Base-by-base conservation (phyloP, 768 basidiomycete species). In the Favolaschia claudopus region DNA sequence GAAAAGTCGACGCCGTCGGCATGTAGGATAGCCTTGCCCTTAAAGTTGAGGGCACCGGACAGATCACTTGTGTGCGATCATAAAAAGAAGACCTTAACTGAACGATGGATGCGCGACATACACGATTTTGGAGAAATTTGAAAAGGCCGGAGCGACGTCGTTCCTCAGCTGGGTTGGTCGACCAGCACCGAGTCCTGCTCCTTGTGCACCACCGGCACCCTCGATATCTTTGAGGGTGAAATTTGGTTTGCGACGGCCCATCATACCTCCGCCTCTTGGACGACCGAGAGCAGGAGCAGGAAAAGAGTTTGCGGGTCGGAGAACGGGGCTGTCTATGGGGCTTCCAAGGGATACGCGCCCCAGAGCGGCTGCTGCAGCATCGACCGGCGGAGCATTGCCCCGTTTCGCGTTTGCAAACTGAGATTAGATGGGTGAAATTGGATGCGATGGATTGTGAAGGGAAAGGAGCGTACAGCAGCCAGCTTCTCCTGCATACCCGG, bases 41-140 rank as follows among this genome's bases (percentile, higher is more conserved):
- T 85, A 69, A 99, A 99, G 70, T 93, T 95, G 65, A 99, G 89
- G 0, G 89, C 88, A n/a, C 97, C 97, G 2, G 93, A 95, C 0
- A 96, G 95, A 78, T 99, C 96, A 60, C 95, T n/a, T n/a, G n/a
- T 97, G 68, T 4, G 60, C 50, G 46, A 52, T 49, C 48, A 32
- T 56, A 38, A 60, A 52, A 48, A 58, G 40, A 46, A 28, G 53
- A 22, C 58, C n/a, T n/a, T n/a, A 34, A 34, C 17, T 20, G 31
- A 2, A 27, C 1, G 24, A 40, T 14, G 13, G 27, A 52, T 55
- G 34, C 34, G 65, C 60, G 33, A 84, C 92, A 43, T 81, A 96
- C 93, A 97, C 93, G 68, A 97, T 96, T 77, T 89, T 93, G 60
- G 88, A 86, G 74, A 98, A 97, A 71, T 95, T 96, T 29, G 91